A percentile compares a stretch with the other conserved stretches of the same genome.
These are phyloP conservation scores for Candida andamanensis DNA, from an alignment of 805 yeast species.

Conservation along the genomic window DNA sequence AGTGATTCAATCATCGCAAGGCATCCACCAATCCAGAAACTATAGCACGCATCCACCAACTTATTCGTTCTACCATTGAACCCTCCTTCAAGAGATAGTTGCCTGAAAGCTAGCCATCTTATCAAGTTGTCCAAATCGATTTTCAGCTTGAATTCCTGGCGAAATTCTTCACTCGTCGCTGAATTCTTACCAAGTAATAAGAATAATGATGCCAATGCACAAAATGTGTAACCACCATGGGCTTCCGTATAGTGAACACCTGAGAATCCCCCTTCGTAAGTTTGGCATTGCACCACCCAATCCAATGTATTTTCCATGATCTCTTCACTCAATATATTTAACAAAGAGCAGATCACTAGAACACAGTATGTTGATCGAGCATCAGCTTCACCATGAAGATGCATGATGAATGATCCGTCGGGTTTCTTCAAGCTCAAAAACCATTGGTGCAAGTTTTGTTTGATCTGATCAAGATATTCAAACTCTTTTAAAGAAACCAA, in stretches of 20 bases:
- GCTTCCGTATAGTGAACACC: conserved; percentile 80
- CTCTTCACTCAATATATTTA: conserved; percentile 59
- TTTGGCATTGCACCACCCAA: conserved; percentile 72
- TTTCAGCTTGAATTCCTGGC: conserved; percentile 6
- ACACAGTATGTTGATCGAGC: conserved; percentile 86
- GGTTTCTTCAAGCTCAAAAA: conserved; percentile 53
- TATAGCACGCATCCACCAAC: conserved; percentile 92
- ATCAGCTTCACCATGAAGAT: conserved; percentile 76
- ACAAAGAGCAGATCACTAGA: conserved; percentile 61
- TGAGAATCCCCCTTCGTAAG: conserved; percentile 93
- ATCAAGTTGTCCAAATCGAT: conserved; percentile 47
- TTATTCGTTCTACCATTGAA: conserved; percentile 87
- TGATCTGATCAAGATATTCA: conserved; percentile 21
- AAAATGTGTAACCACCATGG: conserved; percentile 95
- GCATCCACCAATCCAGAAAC: conserved; percentile 91
- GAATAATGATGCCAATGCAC: conserved; percentile 67
- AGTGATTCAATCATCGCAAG: conserved; percentile 59
- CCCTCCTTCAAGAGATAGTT: conserved; percentile 75
- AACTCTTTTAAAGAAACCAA: conserved; percentile 48
- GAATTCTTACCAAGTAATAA: conserved; percentile 23
- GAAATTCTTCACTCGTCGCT: conserved; percentile 28
- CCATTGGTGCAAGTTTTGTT: conserved; percentile 55
- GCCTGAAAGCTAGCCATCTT: conserved; percentile 70
- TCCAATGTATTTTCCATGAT: conserved; percentile 46
- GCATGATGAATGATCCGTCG: conserved; percentile 79